Evolutionary conservation across 2,329 filamentous ascomycete genomes (phyloP), one percentile per base, ranked within the genome.

Genomic region (Penicillium brevicompactum): DNA sequence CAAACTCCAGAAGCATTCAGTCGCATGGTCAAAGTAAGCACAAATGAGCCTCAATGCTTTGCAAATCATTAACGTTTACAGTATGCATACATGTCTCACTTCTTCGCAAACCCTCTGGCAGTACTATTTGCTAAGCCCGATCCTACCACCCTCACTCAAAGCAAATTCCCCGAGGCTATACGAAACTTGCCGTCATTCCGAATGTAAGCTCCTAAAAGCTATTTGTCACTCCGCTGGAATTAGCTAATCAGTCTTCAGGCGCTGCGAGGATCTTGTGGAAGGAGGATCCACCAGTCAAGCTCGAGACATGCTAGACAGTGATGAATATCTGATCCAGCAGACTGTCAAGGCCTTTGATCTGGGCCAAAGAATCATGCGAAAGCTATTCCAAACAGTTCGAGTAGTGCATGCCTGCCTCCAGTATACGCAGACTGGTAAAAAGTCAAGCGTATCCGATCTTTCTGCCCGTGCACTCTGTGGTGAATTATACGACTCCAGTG

Each of bases 71-170:
- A 58, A 75, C 49, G 50, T 21, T 4, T 59, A 4, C 69, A 85
- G 75, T 87, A 87, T 68, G 78, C 81, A 1, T 84, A 84, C 63
- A 86, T 87, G 84, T 82, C 82, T 8, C 82, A 85, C 60, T 86
- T 84, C 66, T 87, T 85, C 59, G 83, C 84, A 24, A 87, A 85
- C 63, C 78, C 81, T 6, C 68, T 85, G 2, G 80, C 80, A 32
- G 66, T 82, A 3, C 76, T 87, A 44, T 68, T 85, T n/a, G 67
- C 67, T 43, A 53, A 65, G 7, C 49, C 62, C 9, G 22, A 46
- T 16, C 38, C 57, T 8, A 61, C 67, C 2, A 47, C 72, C 1
- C 58, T 66, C 11, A 45, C 78, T 65, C 50, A 67, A 59, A 57
- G 56, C 6, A 76, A 80, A 40, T 75, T 83, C 16, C 80, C 81